Evolutionary conservation across 139 green algal genomes (phyloP), one percentile per base, ranked within the genome.

Genomic region (Picochlorum sp.): DNA sequence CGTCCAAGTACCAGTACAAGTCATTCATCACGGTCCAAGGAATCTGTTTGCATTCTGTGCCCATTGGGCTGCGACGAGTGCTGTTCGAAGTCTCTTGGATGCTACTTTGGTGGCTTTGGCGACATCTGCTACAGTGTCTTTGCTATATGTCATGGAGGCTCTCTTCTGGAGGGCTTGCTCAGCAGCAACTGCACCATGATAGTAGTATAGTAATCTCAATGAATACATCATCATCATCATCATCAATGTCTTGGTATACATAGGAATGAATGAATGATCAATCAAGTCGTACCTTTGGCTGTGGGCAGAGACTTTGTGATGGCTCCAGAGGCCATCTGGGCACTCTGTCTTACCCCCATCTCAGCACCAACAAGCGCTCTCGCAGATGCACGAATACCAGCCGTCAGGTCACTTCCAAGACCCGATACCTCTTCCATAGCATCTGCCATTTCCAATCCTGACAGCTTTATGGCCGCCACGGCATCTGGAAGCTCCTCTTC

Each of bases 401-500:
- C 23, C 14, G 65, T 75, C 18, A 81, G 26, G 61, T 81, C 74
- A 14, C 37, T 64, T 60, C 75, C 59, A 7, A 81, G 62, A 24
- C 60, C 24, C 0, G 70, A 65, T 9, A 82, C 37, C 58, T 82
- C 76, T 37, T 79, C 44, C 8, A 82, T 62, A 20, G 55, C 63
- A 59, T 82, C 72, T 4, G 76, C 67, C 18, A 82, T 28, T 49
- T 82, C 76, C 51, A 82, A 23, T 28, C 76, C 68, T 31, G 76
- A 75, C 24, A 82, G 71, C 15, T 74, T 67, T 18, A 82, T 13
- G 10, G 72, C 57, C 23, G 72, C 73, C 2, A 72, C 72, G 14
- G 76, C 79, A 52, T 82, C 76, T 3, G 76, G 76, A 21, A 82
- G 57, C 63, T 82, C 76, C 6, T 50, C 41, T 13, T 63, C 30